Conservation (phyloP, 164 flowering plant species). For the Kalanchoe fedtschenkoi region DNA sequence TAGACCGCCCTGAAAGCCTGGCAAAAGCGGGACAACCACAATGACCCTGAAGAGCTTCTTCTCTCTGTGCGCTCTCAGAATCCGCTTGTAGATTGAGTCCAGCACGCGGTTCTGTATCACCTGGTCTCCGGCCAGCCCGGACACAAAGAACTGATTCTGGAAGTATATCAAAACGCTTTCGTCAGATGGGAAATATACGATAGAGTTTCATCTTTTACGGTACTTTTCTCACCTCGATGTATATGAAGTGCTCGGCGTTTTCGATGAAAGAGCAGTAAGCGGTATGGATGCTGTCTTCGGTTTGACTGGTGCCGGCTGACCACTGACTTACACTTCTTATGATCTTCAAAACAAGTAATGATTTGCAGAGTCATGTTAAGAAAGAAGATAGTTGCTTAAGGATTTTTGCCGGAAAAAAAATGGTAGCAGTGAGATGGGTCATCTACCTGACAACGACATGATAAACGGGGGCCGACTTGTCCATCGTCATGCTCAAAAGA, state of each 20-base stretch:
- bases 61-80: slow-evolving; percentile 60
- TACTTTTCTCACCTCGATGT: slow-evolving; percentile 64
- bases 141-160: slow-evolving; percentile 95
- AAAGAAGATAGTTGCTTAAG: background rate
- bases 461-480: slow-evolving; percentile 67
- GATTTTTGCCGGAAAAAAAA: background rate
- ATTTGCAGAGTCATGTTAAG: background rate
- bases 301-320: slow-evolving; percentile 92
- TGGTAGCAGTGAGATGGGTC: slow-evolving; percentile 1
- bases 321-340: slow-evolving; percentile 92
- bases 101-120: slow-evolving; percentile 74
- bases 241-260: slow-evolving; percentile 71
- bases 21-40: slow-evolving; percentile 82
- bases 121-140: slow-evolving; percentile 83
- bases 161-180: slow-evolving; percentile 1
- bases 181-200: too few relatives aligned
- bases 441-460: slow-evolving; percentile 82
- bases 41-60: slow-evolving; percentile 66
- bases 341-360: slow-evolving; percentile 27
- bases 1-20: slow-evolving; percentile 96
- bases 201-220: background rate
- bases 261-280: slow-evolving; percentile 84
- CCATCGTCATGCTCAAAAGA: slow-evolving; percentile 37
- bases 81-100: slow-evolving; percentile 70
- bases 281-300: slow-evolving; percentile 83